These are phyloP conservation scores for Urtica urens DNA, from an alignment of 306 rosid species.

Conservation along the genomic window DNA sequence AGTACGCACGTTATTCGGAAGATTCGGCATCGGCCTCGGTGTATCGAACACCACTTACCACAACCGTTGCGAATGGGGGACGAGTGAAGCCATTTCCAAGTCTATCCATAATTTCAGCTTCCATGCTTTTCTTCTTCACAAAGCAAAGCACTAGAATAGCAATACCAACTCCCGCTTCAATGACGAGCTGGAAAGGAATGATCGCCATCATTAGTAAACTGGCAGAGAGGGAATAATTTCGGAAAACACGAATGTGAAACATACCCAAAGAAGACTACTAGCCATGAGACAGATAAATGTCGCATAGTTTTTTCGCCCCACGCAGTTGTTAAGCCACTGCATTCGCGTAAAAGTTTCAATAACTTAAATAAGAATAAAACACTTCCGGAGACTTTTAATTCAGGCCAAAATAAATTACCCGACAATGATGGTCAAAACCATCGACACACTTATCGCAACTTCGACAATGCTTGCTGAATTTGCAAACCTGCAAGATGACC, in stretches of 20 bases:
- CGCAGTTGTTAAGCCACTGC: conserved; percentile 99
- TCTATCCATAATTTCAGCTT: conserved; percentile 72
- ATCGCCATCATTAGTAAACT: conserved; percentile 8
- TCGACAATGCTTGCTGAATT: conserved; percentile 95
- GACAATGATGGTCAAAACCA: conserved; percentile 97
- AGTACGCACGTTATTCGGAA: conserved; percentile 18
- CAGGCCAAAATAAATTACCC: conserved; percentile 41
- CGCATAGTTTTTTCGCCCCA: conserved; percentile 78
- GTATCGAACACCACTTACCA: conserved; percentile 45
- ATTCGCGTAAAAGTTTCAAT: conserved; percentile 26
- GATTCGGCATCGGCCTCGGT: conserved; percentile 13
- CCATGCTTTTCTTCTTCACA: conserved; percentile 77
- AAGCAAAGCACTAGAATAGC: conserved; percentile 89
- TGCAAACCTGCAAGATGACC: conserved; percentile 60
- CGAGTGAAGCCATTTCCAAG: conserved; percentile 98
- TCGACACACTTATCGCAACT: conserved; percentile 98
- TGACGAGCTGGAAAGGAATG: conserved; percentile 48
- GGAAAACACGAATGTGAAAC: conserved; percentile 20
- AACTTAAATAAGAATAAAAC: conserved; percentile 22
- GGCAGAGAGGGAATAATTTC: not conserved
- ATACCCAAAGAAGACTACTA: conserved; percentile 79
- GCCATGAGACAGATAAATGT: conserved; percentile 93
- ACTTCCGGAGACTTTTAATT: not conserved
- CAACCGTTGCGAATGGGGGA: conserved; percentile 87
- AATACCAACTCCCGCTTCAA: conserved; percentile 92